phyloP scores from a whole-genome alignment of 2,329 filamentous ascomycete species.

The Phaeosphaeria sp. region DNA sequence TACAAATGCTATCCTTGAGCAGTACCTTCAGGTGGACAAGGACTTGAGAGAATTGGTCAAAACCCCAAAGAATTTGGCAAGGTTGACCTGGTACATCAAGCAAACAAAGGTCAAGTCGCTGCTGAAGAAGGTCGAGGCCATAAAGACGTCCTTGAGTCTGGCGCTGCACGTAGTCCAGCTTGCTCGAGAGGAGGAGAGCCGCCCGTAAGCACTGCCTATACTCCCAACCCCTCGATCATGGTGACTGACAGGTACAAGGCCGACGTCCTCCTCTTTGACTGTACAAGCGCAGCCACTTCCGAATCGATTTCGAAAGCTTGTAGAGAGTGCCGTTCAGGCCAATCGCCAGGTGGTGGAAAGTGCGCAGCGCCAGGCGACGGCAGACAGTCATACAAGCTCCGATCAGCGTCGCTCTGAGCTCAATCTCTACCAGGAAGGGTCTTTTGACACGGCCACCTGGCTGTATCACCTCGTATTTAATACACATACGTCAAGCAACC shows the following conservation, averaged over 20 bases:
- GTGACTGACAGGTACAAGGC: neutral
- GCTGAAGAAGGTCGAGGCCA: conserved; percentile 27
- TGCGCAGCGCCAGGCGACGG: conserved; percentile 15
- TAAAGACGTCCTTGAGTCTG: conserved; percentile 22
- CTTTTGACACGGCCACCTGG: conserved; percentile 28
- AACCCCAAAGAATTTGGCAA: conserved; percentile 10
- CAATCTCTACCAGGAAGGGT: conserved; percentile 16
- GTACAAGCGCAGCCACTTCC: neutral
- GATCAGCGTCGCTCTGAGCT: conserved; percentile 8
- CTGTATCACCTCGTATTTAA: conserved; percentile 26
- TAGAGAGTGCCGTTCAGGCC: conserved; percentile 24
- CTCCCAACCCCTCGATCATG: neutral
- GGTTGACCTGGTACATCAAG: conserved; percentile 22
- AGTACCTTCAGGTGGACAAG: conserved; percentile 12
- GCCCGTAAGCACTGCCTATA: neutral
- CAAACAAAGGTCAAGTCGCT: conserved; percentile 19
- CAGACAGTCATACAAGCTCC: neutral
- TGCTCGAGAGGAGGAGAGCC: conserved; percentile 16
- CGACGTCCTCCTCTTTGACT: neutral
- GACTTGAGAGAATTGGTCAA: conserved; percentile 16
- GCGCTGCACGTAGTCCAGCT: conserved; percentile 18
- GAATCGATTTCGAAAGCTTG: conserved; percentile 25
- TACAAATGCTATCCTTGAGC: conserved; percentile 5
- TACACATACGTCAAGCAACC: neutral
- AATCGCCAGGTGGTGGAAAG: conserved; percentile 22